Evolutionary conservation across 1,139 yeast genomes (phyloP).

Genomic region (Hansenula lynferdii): DNA sequence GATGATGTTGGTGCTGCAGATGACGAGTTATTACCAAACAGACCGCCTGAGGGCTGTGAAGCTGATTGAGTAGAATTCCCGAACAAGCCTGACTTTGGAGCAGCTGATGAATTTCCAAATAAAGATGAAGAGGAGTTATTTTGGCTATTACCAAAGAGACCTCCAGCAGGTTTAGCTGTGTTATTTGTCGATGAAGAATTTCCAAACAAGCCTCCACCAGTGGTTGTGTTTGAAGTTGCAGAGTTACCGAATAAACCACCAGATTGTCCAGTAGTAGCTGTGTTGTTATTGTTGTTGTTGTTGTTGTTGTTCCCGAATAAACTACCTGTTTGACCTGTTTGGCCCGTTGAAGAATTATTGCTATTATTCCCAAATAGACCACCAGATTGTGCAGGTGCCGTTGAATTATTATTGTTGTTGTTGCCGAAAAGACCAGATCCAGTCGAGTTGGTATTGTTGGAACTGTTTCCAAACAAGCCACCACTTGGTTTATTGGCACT

Average conservation of each 20-base stretch:
- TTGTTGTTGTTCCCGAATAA: conserved; percentile 24
- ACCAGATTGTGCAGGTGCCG: conserved; percentile 14
- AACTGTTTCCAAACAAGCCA: conserved; percentile 23
- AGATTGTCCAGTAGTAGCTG: conserved; percentile 4
- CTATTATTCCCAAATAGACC: conserved; percentile 29
- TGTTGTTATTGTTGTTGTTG: no score
- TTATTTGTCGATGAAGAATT: background rate
- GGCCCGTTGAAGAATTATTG: conserved; percentile 4
- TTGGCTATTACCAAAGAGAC: conserved; percentile 12
- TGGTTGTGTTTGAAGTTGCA: conserved; percentile 3
- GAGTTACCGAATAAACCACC: conserved; percentile 14
- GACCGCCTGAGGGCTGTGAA: conserved; percentile 4
- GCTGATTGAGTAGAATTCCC: conserved; percentile 5
- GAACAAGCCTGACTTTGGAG: conserved; percentile 11
- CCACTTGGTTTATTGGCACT: conserved; percentile 3
- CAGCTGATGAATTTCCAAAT: conserved; percentile 8
- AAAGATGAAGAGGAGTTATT: conserved; percentile 5
- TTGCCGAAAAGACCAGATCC: conserved; percentile 25
- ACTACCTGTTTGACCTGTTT: conserved; percentile 9
- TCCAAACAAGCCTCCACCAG: background rate
- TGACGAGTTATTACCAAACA: conserved; percentile 5
- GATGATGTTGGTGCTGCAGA: conserved; percentile 4
- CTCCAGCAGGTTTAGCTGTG: conserved; percentile 5
- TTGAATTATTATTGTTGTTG: background rate
- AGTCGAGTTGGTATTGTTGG: conserved; percentile 8